A percentile compares a stretch with the other conserved stretches of the same genome.
Evolutionary conservation across 2,329 filamentous ascomycete species (phyloP).

Genomic region (Nectriaceae sp.): DNA sequence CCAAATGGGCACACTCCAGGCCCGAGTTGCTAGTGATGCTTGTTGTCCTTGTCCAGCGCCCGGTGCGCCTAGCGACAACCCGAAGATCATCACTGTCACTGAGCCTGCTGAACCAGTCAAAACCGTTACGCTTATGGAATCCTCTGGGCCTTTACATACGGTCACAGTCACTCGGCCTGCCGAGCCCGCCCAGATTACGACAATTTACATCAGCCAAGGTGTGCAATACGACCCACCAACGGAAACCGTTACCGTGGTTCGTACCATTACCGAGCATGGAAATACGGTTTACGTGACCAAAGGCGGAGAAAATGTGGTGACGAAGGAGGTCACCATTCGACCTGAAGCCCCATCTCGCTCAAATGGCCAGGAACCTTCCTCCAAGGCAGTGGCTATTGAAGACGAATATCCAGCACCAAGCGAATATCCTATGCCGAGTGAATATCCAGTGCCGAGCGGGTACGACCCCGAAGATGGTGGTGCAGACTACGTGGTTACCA

Average conservation of each 20-base stretch:
- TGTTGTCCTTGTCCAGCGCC: slow-evolving; percentile 33
- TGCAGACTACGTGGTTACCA: slow-evolving; percentile 4
- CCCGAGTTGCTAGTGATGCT: slow-evolving; percentile 21
- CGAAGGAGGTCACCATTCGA: slow-evolving; percentile 20
- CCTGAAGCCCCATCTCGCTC: slow-evolving; percentile 3
- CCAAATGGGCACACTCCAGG: slow-evolving; percentile 20
- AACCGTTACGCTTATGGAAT: slow-evolving; percentile 18
- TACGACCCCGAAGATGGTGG: background rate
- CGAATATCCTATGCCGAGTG: background rate
- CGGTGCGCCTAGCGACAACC: slow-evolving; percentile 11
- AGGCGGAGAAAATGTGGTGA: slow-evolving; percentile 21
- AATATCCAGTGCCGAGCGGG: background rate
- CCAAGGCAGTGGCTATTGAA: slow-evolving; percentile 17
- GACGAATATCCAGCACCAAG: slow-evolving; percentile 12
- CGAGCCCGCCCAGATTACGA: slow-evolving; percentile 14
- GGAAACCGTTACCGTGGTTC: slow-evolving; percentile 29
- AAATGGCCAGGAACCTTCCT: background rate
- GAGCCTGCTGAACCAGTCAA: slow-evolving; percentile 12
- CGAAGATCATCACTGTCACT: slow-evolving; percentile 30
- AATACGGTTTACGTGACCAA: slow-evolving; percentile 27
- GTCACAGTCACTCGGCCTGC: slow-evolving; percentile 18
- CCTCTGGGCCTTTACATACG: slow-evolving; percentile 14
- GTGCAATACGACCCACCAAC: slow-evolving; percentile 14
- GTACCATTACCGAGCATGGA: slow-evolving; percentile 23
- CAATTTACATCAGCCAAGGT: slow-evolving; percentile 23